Evolutionary conservation across 257 asterid genomes (phyloP), one percentile per base, ranked within the genome.

Genomic region (Solanum bulbocastanum): DNA sequence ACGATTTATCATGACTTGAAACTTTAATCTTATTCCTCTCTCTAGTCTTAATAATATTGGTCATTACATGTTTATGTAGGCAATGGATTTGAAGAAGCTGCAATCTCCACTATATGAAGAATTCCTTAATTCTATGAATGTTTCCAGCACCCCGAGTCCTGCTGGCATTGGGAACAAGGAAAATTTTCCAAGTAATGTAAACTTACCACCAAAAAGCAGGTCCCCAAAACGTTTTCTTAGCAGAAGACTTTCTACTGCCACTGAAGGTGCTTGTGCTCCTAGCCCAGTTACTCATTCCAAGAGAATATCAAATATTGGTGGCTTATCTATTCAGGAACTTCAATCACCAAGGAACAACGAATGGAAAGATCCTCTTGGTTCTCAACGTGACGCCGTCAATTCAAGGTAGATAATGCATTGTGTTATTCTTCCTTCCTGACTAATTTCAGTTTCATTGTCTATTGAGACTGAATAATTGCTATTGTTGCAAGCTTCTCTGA

Each of bases 51-150:
- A 18, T 20, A 18, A 20, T 40, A 40, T 76, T 30, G 42, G n/a
- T 46, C 85, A 81, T 16, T 81, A 20, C 37, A 0, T 83, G 37
- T 85, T 84, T 52, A 39, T 91, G 89, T 86, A 97, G 99, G 99
- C 98, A 86, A 83, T 93, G 86, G 99, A 97, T 75, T 90, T 97
- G 89, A 97, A 92, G 93, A 97, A 93, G 94, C 95, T 97, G 92
- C 98, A 97, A 87, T 92, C 97, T 32, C 99, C 99, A 81, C 93
- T 97, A 87, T 97, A 94, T 90, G 97, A 92, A 90, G 92, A 95
- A 88, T 96, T 97, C 90, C 94, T 94, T 89, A 97, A 94, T 88
- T 96, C 99, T 23, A 85, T 94, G 93, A 97, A 93, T 88, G 92
- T 95, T 89, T 90, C 93, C 87, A 87, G 88, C 86, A 90, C 98